Conservation (phyloP, 306 rosid genomes). For the Lathyrus oleraceus region DNA sequence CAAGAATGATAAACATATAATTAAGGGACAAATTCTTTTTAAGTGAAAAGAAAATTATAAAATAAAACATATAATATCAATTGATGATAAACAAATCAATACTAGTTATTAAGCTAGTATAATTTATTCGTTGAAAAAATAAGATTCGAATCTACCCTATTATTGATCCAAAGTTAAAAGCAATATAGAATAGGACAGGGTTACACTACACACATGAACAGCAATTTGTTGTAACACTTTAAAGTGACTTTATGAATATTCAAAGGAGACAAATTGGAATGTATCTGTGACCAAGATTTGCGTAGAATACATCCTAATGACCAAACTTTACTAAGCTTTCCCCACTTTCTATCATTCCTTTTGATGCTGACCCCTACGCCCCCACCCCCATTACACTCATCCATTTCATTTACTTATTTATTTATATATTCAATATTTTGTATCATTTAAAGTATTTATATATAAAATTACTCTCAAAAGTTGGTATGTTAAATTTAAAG, state of each 20-base stretch:
- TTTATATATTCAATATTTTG: too few species aligned
- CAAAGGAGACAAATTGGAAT: conserved; percentile 37
- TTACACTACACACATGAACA: neutral
- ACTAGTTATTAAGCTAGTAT: too few species aligned
- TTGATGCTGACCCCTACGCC: conserved; percentile 19
- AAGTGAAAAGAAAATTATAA: too few species aligned
- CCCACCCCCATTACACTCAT: neutral
- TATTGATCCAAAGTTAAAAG: neutral
- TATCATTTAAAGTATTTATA: too few species aligned
- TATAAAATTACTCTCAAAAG: too few species aligned
- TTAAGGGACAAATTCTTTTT: too few species aligned
- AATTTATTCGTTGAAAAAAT: neutral
- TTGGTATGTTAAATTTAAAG: too few species aligned
- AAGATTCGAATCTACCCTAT: neutral
- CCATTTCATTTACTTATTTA: neutral
- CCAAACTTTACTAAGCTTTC: conserved; percentile 6
- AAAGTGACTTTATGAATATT: conserved; percentile 10
- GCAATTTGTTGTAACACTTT: neutral
- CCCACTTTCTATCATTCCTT: conserved; percentile 10
- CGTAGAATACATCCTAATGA: conserved; percentile 7
- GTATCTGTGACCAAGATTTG: conserved; percentile 34
- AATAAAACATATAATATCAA: too few species aligned
- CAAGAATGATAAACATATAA: too few species aligned
- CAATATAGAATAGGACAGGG: conserved; percentile 15
- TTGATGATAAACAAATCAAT: too few species aligned